A percentile compares a stretch with the other conserved stretches of the same genome.
phyloP scores from a whole-genome alignment of 805 yeast genomes.

The Blastobotrys chiropterorum region DNA sequence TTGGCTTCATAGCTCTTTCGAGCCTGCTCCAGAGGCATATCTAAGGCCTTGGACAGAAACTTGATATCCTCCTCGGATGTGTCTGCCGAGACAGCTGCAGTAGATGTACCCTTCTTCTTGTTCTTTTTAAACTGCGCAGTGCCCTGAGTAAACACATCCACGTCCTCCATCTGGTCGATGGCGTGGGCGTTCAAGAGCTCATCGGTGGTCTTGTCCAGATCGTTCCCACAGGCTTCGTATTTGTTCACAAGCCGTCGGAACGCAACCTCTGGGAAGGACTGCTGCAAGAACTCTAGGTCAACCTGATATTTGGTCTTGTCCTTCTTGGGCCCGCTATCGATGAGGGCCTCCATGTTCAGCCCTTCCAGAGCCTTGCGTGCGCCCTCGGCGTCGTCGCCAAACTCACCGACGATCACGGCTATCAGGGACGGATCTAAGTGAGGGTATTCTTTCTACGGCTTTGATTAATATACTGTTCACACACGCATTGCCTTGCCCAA shows the following conservation, averaged over 20 bases:
- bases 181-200: conserved; percentile 12
- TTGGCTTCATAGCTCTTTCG: conserved; percentile 8
- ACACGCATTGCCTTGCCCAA: not conserved
- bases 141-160: conserved; percentile 3
- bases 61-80: conserved; percentile 2
- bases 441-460: conserved; percentile 4
- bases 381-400: not conserved
- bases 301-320: conserved; percentile 3
- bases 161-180: conserved; percentile 8
- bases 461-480: not conserved
- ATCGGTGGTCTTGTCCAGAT: conserved; percentile 15
- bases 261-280: conserved; percentile 19
- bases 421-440: conserved; percentile 7
- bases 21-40: conserved; percentile 11
- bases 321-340: not conserved
- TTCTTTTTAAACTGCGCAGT: conserved; percentile 1
- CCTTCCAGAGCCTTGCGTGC: conserved; percentile 2
- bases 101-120: conserved; percentile 1
- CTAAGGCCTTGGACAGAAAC: conserved; percentile 5
- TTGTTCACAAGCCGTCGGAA: conserved; percentile 8
- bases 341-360: conserved; percentile 7
- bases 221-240: conserved; percentile 12
- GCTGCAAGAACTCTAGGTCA: conserved; percentile 10
- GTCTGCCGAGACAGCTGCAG: not conserved
- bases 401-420: conserved; percentile 5